Conservation (phyloP, 306 rosid species). For the Lotus japonicus region DNA sequence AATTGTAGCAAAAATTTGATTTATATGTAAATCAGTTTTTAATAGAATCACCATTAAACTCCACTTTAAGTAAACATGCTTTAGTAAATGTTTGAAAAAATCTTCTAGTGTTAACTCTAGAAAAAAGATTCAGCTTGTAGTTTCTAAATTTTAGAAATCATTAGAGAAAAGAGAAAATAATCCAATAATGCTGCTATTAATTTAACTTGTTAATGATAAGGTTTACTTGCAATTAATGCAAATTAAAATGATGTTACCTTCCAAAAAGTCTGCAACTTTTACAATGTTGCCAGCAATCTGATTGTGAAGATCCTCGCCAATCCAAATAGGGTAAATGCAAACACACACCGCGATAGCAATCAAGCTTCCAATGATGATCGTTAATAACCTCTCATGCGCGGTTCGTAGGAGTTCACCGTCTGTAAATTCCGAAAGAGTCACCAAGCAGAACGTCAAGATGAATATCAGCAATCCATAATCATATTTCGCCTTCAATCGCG, state of each 20-base stretch:
- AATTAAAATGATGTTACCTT: slow-evolving; percentile 42
- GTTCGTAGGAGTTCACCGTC: slow-evolving; percentile 32
- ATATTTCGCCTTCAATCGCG: slow-evolving; percentile 50
- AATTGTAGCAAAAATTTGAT: no score
- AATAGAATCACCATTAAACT: no score
- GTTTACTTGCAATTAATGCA: not conserved
- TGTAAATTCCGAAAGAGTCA: slow-evolving; percentile 42
- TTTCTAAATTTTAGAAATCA: no score
- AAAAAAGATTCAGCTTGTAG: no score
- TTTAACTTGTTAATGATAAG: no score
- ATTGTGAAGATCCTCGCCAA: slow-evolving; percentile 74
- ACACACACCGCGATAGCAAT: slow-evolving; percentile 40
- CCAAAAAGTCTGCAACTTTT: slow-evolving; percentile 40
- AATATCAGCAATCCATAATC: slow-evolving; percentile 66
- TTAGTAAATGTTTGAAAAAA: no score
- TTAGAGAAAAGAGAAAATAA: no score
- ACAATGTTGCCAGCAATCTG: slow-evolving; percentile 52
- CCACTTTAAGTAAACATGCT: no score
- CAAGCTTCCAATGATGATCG: slow-evolving; percentile 48
- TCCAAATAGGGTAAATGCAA: slow-evolving; percentile 65
- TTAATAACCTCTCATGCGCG: slow-evolving; percentile 48
- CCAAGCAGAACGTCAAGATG: slow-evolving; percentile 51
- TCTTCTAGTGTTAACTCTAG: no score
- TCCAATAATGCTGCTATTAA: no score
- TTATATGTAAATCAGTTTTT: no score